Base-by-base conservation (phyloP, 306 rosid genomes). In the Cyamopsis tetragonoloba region DNA sequence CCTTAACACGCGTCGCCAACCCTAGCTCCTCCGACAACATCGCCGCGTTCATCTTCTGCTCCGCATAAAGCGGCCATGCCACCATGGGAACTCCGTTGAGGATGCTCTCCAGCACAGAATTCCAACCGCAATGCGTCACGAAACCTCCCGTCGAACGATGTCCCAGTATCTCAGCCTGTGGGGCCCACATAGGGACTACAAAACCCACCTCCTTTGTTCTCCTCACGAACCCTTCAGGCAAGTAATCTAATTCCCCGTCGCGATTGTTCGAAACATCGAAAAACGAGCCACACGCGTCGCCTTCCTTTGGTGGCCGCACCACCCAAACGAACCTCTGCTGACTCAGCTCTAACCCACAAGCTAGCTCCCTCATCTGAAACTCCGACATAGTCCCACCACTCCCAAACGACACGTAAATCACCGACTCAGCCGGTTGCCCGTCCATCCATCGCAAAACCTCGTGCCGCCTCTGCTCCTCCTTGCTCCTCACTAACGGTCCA, bases 341-440 rank as follows among this genome's bases (percentile, higher is more conserved):
- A 39, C 93, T 91, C 59, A 86, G 13, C 79, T 91, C 97, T 58
- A 91, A 74, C 0, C 93, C 97, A 74, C 70, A 83, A 1, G 96
- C 97, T 23, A 88, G n/a, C 46, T 91, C 89, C 1, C 18, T 74
- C 56, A 74, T 81, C 34, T 91, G 97, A 15, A 46, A 71, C 26
- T 3, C 38, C 0, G 85, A 55, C 42, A 91, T 12, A 0, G 85
- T 79, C 12, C 93, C 97, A 0, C 96, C 96, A 1, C 93, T 91
- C 23, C 97, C 93, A 15, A 91, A 84, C 0, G 88, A 86, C 15
- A 91, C 76, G 8, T 75, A 84, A 0, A 91, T 7, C 23, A 88
- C 91, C 0, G 97, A 88, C 32, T 83, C 81, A 1, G 1, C 24
- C 1, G 84, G 84, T 48, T 86, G 93, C 3, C 53, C 1, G 62